Evolutionary conservation across 208 protist genomes (phyloP).

Genomic region (Porcisia deanei): DNA sequence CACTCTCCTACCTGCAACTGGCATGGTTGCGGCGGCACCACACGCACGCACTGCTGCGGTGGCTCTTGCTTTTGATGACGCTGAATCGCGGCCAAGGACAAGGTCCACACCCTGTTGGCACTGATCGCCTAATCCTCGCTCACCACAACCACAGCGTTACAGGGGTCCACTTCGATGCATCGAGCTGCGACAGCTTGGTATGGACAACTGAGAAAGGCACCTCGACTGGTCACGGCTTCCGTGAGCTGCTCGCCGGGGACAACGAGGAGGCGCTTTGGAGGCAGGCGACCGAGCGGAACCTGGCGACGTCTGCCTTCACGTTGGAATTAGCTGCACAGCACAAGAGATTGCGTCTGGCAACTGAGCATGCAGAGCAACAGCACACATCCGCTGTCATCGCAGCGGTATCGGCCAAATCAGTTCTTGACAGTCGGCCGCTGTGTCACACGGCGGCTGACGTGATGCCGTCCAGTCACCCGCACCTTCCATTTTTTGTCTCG

Average conservation of each 20-base stretch:
- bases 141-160: constrained; percentile 58
- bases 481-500: constrained; percentile 81
- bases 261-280: constrained; percentile 63
- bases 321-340: constrained; percentile 36
- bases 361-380: constrained; percentile 7
- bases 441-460: constrained; percentile 30
- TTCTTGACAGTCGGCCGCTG: constrained; percentile 39
- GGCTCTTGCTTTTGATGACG: constrained; percentile 47
- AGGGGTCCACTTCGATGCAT: constrained; percentile 63
- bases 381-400: constrained; percentile 18
- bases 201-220: constrained; percentile 74
- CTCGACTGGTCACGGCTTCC: constrained; percentile 64
- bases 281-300: constrained; percentile 59
- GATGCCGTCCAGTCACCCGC: constrained; percentile 63
- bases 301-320: constrained; percentile 62
- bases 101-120: constrained; percentile 16
- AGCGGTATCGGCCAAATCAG: constrained; percentile 20
- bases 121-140: constrained; percentile 71
- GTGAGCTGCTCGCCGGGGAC: constrained; percentile 78
- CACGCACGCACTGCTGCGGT: constrained; percentile 60
- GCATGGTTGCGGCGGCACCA: constrained; percentile 78
- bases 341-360: constrained; percentile 15
- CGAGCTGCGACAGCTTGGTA: constrained; percentile 80
- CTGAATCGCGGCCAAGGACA: constrained; percentile 25
- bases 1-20: constrained; percentile 52